Conservation (phyloP, 306 rosid genomes). For the Pueraria montana region DNA sequence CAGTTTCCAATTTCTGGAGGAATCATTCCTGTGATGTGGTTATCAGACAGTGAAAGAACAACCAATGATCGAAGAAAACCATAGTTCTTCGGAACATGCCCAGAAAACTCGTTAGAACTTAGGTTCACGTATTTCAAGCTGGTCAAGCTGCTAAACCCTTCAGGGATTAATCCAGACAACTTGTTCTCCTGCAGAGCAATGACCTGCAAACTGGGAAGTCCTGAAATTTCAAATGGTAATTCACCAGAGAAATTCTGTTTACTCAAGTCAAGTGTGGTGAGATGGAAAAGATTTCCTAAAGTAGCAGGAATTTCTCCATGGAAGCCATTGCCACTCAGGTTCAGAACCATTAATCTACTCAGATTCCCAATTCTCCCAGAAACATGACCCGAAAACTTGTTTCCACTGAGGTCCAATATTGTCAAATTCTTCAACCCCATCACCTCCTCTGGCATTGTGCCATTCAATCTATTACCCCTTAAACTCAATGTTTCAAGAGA, state of each 20-base stretch:
- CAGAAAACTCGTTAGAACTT: constrained; percentile 12
- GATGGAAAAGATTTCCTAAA: neutral
- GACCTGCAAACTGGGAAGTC: constrained; percentile 7
- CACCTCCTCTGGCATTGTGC: neutral
- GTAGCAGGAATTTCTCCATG: neutral
- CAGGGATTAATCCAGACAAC: constrained; percentile 10
- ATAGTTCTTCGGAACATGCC: constrained; percentile 14
- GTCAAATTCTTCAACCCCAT: constrained; percentile 15
- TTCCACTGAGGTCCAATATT: constrained; percentile 13
- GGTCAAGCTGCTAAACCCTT: constrained; percentile 25
- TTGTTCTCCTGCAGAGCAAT: constrained; percentile 31
- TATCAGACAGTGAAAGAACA: constrained; percentile 1
- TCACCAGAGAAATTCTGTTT: constrained; percentile 30
- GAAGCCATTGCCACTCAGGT: constrained; percentile 22
- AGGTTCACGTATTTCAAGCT: constrained; percentile 17
- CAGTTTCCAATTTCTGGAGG: constrained; percentile 15
- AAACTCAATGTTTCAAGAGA: constrained; percentile 21
- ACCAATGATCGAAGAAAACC: constrained; percentile 11
- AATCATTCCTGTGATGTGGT: neutral
- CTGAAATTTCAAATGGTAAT: constrained; percentile 20
- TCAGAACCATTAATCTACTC: constrained; percentile 4
- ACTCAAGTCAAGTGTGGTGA: constrained; percentile 23
- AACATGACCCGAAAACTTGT: constrained; percentile 15
- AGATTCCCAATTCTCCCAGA: constrained; percentile 13
- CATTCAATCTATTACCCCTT: constrained; percentile 23